Conservation (phyloP, 495 filamentous ascomycete species). For the Ramalina intermedia region DNA sequence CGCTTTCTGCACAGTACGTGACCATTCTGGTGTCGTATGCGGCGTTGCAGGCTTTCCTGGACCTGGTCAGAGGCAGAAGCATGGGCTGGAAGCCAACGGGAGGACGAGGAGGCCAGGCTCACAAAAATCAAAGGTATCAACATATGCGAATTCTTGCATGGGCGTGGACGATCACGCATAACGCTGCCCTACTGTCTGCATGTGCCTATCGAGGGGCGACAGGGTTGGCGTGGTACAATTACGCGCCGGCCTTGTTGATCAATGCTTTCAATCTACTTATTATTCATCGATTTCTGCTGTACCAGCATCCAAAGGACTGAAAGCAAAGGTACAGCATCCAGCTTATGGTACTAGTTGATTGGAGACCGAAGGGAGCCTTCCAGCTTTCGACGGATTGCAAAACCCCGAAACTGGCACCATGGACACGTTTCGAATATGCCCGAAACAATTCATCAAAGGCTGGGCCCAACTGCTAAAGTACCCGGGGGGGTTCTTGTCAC, state of each 20-base stretch:
- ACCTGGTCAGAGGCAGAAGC: constrained; percentile 12
- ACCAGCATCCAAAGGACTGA: constrained; percentile 1
- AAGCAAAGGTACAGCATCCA: no score
- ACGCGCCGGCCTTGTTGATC: not conserved
- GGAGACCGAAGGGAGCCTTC: no score
- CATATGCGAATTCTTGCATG: constrained; percentile 17
- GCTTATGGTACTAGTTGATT: no score
- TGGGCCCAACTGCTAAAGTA: no score
- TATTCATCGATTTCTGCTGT: constrained; percentile 3
- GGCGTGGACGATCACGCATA: constrained; percentile 14
- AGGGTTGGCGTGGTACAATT: not conserved
- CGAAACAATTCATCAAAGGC: no score
- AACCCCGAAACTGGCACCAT: no score
- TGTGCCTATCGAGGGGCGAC: constrained; percentile 4
- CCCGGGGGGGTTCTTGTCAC: no score
- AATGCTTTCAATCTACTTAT: constrained; percentile 1
- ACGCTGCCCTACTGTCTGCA: constrained; percentile 8
- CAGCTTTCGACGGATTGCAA: no score
- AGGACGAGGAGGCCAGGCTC: constrained; percentile 12
- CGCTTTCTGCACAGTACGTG: constrained; percentile 16
- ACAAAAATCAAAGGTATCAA: constrained; percentile 17
- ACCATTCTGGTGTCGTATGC: constrained; percentile 17
- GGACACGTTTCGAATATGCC: no score
- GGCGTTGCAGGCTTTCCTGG: constrained; percentile 15
- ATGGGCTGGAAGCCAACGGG: constrained; percentile 14